These are phyloP conservation scores for Neophaeococcomyces aloes DNA, from an alignment of 2,329 filamentous ascomycete genomes.

Conservation along the genomic window DNA sequence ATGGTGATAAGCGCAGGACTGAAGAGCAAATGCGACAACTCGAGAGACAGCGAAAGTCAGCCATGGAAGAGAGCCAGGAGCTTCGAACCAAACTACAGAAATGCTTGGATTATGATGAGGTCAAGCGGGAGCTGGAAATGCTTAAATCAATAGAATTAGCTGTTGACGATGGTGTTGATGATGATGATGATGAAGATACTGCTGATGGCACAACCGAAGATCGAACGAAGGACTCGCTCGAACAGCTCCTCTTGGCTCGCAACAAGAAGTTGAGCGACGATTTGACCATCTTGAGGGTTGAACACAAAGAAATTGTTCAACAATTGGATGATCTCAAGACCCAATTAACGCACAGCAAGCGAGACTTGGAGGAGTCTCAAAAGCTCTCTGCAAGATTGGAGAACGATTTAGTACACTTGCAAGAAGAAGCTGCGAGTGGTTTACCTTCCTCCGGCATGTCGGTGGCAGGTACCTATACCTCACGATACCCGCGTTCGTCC, in stretches of 20 bases:
- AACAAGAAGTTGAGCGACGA: constrained; percentile 97
- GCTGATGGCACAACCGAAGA: constrained; percentile 44
- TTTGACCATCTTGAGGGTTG: constrained; percentile 81
- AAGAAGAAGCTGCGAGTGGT: constrained; percentile 70
- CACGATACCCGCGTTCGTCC: constrained; percentile 58
- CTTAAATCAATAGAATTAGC: constrained; percentile 90
- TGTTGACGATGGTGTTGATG: constrained; percentile 65
- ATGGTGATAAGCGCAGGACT: constrained; percentile 64
- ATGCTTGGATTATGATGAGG: constrained; percentile 89
- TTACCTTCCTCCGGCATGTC: constrained; percentile 81
- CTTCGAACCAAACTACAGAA: constrained; percentile 74
- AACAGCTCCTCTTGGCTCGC: constrained; percentile 78
- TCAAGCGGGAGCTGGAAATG: constrained; percentile 91
- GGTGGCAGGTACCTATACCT: constrained; percentile 81
- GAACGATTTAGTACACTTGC: constrained; percentile 77
- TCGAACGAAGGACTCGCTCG: constrained; percentile 66
- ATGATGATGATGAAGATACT: constrained; percentile 33
- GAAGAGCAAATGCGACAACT: constrained; percentile 66
- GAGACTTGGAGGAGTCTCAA: constrained; percentile 74
- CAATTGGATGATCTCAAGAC: constrained; percentile 72
- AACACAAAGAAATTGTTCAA: constrained; percentile 79
- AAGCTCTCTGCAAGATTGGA: constrained; percentile 81
- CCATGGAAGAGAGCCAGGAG: constrained; percentile 70
- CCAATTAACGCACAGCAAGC: constrained; percentile 70
- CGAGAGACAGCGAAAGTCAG: constrained; percentile 63